Conservation (phyloP, 2,329 filamentous ascomycete species). For the Trichophyton verrucosum region DNA sequence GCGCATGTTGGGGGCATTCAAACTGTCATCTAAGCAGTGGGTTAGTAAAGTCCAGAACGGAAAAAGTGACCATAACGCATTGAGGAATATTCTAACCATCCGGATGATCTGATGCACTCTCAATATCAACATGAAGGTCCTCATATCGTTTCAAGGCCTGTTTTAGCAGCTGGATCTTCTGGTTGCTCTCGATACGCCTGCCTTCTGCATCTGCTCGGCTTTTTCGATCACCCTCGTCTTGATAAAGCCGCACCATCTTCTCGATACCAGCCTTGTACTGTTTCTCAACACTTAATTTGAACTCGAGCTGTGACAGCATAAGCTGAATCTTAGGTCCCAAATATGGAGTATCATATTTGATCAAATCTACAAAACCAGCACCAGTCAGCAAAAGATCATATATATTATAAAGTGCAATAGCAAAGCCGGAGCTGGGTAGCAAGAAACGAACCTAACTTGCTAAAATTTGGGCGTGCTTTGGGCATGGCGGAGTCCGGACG, state of each 20-base stretch:
- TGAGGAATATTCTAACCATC: conserved; percentile 52
- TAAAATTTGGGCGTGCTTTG: conserved; percentile 77
- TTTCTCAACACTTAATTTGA: conserved; percentile 96
- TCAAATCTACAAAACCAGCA: conserved; percentile 56
- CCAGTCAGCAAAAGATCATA: conserved; percentile 6
- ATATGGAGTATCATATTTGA: conserved; percentile 95
- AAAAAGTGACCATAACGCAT: neutral
- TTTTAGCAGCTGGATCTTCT: conserved; percentile 92
- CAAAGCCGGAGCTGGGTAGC: no score
- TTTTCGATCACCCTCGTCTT: conserved; percentile 94
- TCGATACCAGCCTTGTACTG: conserved; percentile 98
- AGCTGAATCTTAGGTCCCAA: conserved; percentile 95
- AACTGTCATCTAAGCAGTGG: conserved; percentile 64
- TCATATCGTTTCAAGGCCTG: conserved; percentile 95
- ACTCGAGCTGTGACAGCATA: conserved; percentile 96
- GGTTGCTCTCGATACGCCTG: conserved; percentile 83
- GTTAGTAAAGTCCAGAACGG: neutral
- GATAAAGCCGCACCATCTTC: conserved; percentile 96
- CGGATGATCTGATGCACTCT: conserved; percentile 56
- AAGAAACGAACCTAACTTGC: conserved; percentile 66
- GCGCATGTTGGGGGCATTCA: conserved; percentile 86
- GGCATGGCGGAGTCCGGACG: conserved; percentile 56
- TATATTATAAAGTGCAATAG: no score
- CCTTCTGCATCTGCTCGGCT: conserved; percentile 87
- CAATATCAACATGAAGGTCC: conserved; percentile 89